Evolutionary conservation across 768 basidiomycete species (phyloP).

Genomic region (Galerina marginata): DNA sequence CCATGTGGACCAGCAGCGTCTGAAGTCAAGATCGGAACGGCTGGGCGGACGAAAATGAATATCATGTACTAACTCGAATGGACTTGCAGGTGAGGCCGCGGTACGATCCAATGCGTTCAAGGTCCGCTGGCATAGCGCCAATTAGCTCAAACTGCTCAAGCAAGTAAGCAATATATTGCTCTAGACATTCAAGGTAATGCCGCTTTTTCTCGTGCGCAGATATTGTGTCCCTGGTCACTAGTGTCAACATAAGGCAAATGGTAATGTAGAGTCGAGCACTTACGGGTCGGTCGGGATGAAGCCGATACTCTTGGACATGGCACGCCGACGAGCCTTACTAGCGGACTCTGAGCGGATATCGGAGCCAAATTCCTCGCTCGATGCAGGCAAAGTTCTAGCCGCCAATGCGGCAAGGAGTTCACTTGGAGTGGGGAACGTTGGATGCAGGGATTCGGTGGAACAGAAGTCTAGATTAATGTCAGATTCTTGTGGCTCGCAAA

Average conservation of each 20-base stretch:
- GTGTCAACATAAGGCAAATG: constrained; percentile 8
- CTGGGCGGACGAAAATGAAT: background rate
- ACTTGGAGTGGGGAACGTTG: constrained; percentile 68
- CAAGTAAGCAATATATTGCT: constrained; percentile 70
- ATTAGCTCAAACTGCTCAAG: constrained; percentile 64
- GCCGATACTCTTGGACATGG: constrained; percentile 58
- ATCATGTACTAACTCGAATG: constrained; percentile 52
- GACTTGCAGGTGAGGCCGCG: constrained; percentile 66
- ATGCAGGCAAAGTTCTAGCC: constrained; percentile 13
- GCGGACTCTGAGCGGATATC: constrained; percentile 45
- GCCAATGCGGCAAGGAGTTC: constrained; percentile 60
- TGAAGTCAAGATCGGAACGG: constrained; percentile 22
- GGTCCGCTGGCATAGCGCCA: constrained; percentile 47
- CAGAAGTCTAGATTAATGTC: constrained; percentile 8
- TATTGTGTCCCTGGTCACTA: constrained; percentile 60
- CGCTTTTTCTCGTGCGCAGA: constrained; percentile 82
- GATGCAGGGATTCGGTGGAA: constrained; percentile 8
- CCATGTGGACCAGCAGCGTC: constrained; percentile 77
- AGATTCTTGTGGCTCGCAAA: constrained; percentile 14
- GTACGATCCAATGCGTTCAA: constrained; percentile 57
- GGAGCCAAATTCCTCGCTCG: constrained; percentile 15
- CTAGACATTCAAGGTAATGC: constrained; percentile 74
- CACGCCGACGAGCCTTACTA: constrained; percentile 63
- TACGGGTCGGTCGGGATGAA: constrained; percentile 69
- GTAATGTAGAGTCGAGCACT: constrained; percentile 25